Evolutionary conservation across 1,284 basidiomycete species (phyloP).

Genomic region (Athelia sp.): DNA sequence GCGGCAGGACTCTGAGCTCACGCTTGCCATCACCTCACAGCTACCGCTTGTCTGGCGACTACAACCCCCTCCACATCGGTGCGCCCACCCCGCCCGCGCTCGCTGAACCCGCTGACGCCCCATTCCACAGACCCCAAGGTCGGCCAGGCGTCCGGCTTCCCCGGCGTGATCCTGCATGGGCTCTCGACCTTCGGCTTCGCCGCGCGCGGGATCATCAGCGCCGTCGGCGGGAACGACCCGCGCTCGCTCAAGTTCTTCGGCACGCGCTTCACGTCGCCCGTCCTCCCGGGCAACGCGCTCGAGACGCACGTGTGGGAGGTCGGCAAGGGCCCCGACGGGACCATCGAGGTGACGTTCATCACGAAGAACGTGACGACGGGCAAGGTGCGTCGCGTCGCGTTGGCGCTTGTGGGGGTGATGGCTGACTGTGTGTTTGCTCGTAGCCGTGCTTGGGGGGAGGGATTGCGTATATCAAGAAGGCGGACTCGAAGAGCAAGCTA

Average conservation of each 20-base stretch:
- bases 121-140: constrained; percentile 69
- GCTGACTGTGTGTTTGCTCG: too few species aligned
- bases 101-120: too few species aligned
- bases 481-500: constrained; percentile 43
- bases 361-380: constrained; percentile 66
- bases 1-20: too few species aligned
- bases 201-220: constrained; percentile 65
- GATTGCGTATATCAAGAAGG: constrained; percentile 54
- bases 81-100: too few species aligned
- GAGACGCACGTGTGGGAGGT: constrained; percentile 79
- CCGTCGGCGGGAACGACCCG: constrained; percentile 55
- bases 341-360: constrained; percentile 65
- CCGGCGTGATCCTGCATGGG: constrained; percentile 81
- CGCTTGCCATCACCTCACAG: background rate
- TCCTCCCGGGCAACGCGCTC: constrained; percentile 73
- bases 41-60: constrained; percentile 81
- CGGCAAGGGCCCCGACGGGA: constrained; percentile 59
- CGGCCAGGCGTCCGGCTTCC: constrained; percentile 69
- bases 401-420: too few species aligned
- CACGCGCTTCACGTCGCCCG: constrained; percentile 74
- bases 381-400: constrained; percentile 60
- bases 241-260: constrained; percentile 61
- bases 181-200: constrained; percentile 74
- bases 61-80: constrained; percentile 83
- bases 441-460: constrained; percentile 51